phyloP scores from a whole-genome alignment of 2,329 filamentous ascomycete genomes.

The Diplocarpon rosae region DNA sequence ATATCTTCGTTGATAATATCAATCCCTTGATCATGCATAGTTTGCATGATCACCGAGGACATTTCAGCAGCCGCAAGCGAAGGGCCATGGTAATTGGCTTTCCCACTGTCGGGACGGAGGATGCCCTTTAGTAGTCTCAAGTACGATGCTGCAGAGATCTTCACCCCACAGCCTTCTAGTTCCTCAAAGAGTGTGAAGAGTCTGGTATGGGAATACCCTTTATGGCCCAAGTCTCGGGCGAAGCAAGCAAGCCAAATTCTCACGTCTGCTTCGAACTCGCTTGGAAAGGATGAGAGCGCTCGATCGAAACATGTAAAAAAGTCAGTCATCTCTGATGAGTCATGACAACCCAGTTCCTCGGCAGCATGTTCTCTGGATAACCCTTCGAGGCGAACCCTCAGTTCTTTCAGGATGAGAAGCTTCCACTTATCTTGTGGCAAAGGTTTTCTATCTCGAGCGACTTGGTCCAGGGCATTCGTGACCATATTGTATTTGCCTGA shows the following conservation, averaged over 20 bases:
- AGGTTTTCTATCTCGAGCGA: constrained; percentile 4
- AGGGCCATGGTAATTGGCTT: constrained; percentile 17
- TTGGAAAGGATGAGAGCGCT: constrained; percentile 23
- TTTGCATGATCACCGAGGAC: constrained; percentile 32
- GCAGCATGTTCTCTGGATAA: constrained; percentile 26
- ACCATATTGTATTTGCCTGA: constrained; percentile 16
- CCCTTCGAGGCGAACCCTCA: constrained; percentile 21
- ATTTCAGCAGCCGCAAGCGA: constrained; percentile 16
- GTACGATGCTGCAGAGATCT: constrained; percentile 28
- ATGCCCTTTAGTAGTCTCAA: constrained; percentile 30
- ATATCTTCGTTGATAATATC: constrained; percentile 29
- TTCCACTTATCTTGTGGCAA: constrained; percentile 18
- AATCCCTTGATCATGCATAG: constrained; percentile 31
- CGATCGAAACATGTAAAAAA: constrained; percentile 33
- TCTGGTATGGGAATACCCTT: constrained; percentile 28
- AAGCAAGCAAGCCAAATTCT: constrained; percentile 29
- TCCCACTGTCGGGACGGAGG: constrained; percentile 21
- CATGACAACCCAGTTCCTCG: constrained; percentile 29
- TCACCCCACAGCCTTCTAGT: constrained; percentile 27
- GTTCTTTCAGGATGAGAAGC: constrained; percentile 11
- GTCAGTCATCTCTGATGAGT: constrained; percentile 31
- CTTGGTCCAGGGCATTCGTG: constrained; percentile 6
- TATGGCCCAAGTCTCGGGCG: constrained; percentile 30
- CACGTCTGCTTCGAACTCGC: constrained; percentile 24
- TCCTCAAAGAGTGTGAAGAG: constrained; percentile 28